Evolutionary conservation across 2,329 filamentous ascomycete species (phyloP).

Genomic region (Ophiosphaerella narmari): DNA sequence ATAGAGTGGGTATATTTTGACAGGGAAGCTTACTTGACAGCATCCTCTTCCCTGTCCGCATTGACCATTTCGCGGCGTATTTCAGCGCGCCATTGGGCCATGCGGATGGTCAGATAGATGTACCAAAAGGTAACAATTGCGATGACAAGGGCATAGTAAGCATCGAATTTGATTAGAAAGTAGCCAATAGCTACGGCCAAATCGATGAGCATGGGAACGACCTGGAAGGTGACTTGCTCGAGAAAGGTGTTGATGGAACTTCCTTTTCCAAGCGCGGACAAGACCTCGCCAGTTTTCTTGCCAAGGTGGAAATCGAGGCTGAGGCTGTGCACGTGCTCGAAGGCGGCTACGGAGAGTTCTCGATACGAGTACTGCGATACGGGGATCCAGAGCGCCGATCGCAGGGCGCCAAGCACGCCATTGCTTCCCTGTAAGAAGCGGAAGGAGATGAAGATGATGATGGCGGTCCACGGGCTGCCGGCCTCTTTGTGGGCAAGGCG

Average conservation of each 20-base stretch:
- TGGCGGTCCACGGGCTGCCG: conserved; percentile 72
- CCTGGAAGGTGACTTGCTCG: conserved; percentile 94
- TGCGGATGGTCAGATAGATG: conserved; percentile 92
- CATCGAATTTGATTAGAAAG: conserved; percentile 78
- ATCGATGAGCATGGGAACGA: conserved; percentile 93
- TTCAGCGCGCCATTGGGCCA: conserved; percentile 91
- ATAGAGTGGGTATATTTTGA: background rate
- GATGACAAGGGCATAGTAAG: conserved; percentile 88
- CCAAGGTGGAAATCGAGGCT: conserved; percentile 96
- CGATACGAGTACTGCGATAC: conserved; percentile 97
- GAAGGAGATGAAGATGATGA: conserved; percentile 76
- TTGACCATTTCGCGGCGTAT: conserved; percentile 94
- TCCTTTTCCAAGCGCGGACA: conserved; percentile 94
- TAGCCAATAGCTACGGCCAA: conserved; percentile 82
- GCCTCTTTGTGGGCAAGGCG: conserved; percentile 61
- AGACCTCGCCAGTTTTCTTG: conserved; percentile 93
- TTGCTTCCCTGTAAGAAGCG: conserved; percentile 86
- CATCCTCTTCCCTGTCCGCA: conserved; percentile 90
- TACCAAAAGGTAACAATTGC: conserved; percentile 93
- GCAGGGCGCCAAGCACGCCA: conserved; percentile 79
- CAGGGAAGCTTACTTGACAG: conserved; percentile 70
- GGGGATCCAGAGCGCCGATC: conserved; percentile 90
- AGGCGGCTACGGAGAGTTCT: conserved; percentile 89
- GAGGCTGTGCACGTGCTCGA: conserved; percentile 94
- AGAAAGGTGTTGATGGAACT: conserved; percentile 95